A percentile compares a stretch with the other conserved stretches of the same genome.
phyloP scores from a whole-genome alignment of 2,329 filamentous ascomycete species.

The Cladophialophora yegresii region DNA sequence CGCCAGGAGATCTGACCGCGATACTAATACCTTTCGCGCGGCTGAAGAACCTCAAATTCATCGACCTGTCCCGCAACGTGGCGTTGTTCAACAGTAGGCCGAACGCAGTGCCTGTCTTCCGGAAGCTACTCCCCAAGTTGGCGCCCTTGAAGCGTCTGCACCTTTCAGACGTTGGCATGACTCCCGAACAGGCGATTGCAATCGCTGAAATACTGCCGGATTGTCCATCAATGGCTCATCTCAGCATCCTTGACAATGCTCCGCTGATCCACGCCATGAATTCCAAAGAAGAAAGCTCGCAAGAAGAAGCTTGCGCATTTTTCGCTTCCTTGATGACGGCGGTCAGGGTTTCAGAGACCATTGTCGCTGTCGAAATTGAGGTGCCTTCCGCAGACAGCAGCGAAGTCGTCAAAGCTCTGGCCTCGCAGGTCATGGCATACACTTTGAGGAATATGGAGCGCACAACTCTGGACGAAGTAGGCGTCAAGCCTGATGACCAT shows the following conservation, averaged over 20 bases:
- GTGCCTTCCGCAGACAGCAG: slow-evolving; percentile 78
- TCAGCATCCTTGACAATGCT: slow-evolving; percentile 82
- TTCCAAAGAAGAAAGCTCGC: slow-evolving; percentile 73
- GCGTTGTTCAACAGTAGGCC: slow-evolving; percentile 72
- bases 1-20: slow-evolving; percentile 68
- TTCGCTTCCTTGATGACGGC: slow-evolving; percentile 91
- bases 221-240: slow-evolving; percentile 74
- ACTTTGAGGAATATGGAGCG: slow-evolving; percentile 88
- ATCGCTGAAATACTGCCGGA: slow-evolving; percentile 89
- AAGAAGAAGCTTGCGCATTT: slow-evolving; percentile 91
- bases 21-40: slow-evolving; percentile 72
- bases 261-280: slow-evolving; percentile 69
- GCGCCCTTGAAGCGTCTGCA: slow-evolving; percentile 78
- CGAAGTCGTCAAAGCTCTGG: slow-evolving; percentile 87
- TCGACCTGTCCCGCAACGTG: slow-evolving; percentile 89
- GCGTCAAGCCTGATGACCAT: slow-evolving; percentile 51
- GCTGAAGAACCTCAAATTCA: slow-evolving; percentile 75
- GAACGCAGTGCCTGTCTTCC: slow-evolving; percentile 71
- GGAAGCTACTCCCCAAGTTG: slow-evolving; percentile 83
- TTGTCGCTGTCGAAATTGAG: slow-evolving; percentile 90
- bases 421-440: slow-evolving; percentile 92
- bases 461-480: slow-evolving; percentile 65
- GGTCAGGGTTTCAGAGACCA: slow-evolving; percentile 75
- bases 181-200: slow-evolving; percentile 83
- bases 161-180: slow-evolving; percentile 79